These are phyloP conservation scores for Cladophialophora exuberans DNA, from an alignment of 2,329 filamentous ascomycete genomes.

Conservation along the genomic window DNA sequence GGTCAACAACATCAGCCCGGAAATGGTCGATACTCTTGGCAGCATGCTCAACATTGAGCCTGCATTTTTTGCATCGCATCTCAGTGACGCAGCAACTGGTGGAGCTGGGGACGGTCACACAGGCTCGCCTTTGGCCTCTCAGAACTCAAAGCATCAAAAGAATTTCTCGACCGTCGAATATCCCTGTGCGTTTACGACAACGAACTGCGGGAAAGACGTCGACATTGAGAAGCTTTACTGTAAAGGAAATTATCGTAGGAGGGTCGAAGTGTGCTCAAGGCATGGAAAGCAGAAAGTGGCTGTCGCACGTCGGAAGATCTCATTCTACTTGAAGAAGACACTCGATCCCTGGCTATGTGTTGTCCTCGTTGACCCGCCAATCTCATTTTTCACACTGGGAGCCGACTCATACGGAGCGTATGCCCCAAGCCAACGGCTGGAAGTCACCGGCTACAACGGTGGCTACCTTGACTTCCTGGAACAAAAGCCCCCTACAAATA, in stretches of 20 bases:
- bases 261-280: conserved; percentile 28
- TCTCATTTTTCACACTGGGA: conserved; percentile 27
- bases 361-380: conserved; percentile 30
- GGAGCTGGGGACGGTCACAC: conserved; percentile 20
- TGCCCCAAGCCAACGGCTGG: conserved; percentile 23
- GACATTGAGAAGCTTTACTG: conserved; percentile 30
- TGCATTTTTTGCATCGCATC: conserved; percentile 29
- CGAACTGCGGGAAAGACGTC: conserved; percentile 29
- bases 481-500: conserved; percentile 18
- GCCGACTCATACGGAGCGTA: conserved; percentile 22
- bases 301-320: conserved; percentile 30
- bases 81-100: conserved; percentile 23
- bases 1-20: conserved; percentile 30
- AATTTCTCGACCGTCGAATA: conserved; percentile 31
- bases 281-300: conserved; percentile 29
- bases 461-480: conserved; percentile 31
- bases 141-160: conserved; percentile 24
- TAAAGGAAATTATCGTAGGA: conserved; percentile 30
- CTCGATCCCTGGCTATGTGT: conserved; percentile 30
- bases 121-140: conserved; percentile 26
- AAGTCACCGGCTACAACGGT: conserved; percentile 27
- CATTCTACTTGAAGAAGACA: conserved; percentile 29
- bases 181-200: conserved; percentile 25
- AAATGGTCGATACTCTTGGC: conserved; percentile 29
- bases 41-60: conserved; percentile 31